These are phyloP conservation scores for Phytophthora europaea DNA, from an alignment of 352 stramenopile species.

Conservation along the genomic window DNA sequence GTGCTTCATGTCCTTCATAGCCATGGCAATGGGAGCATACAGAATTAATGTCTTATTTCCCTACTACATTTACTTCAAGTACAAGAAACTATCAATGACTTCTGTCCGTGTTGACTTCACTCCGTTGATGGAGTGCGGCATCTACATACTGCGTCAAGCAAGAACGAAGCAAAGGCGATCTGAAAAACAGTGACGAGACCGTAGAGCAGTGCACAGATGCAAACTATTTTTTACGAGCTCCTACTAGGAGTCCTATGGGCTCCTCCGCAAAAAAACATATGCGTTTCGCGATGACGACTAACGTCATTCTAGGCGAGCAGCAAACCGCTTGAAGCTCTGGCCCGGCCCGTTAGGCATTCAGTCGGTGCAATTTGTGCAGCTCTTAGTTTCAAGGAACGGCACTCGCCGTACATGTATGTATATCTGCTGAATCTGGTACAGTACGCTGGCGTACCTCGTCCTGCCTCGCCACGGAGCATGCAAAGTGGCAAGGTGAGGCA, in stretches of 20 bases:
- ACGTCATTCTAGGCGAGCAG: background rate
- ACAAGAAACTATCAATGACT: too few relatives aligned
- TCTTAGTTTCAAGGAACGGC: too few relatives aligned
- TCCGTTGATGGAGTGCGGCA: background rate
- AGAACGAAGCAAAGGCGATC: background rate
- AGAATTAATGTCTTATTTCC: too few relatives aligned
- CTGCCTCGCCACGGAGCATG: background rate
- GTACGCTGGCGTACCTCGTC: background rate
- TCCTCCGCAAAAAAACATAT: background rate
- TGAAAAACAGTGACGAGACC: background rate
- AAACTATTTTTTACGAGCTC: background rate
- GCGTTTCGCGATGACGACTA: background rate
- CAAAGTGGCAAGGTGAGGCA: background rate
- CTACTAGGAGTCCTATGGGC: background rate
- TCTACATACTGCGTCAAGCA: background rate
- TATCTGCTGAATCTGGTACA: too few relatives aligned
- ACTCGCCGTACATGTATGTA: too few relatives aligned
- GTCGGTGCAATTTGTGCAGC: too few relatives aligned
- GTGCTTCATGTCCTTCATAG: too few relatives aligned
- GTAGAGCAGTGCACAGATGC: background rate
- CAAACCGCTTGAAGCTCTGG: too few relatives aligned
- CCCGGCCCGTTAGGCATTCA: too few relatives aligned
- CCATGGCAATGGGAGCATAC: too few relatives aligned
- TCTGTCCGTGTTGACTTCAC: background rate
- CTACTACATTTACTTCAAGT: too few relatives aligned